phyloP scores from a whole-genome alignment of 73 alveolate genomes.

The Vitrella brassicaformis region DNA sequence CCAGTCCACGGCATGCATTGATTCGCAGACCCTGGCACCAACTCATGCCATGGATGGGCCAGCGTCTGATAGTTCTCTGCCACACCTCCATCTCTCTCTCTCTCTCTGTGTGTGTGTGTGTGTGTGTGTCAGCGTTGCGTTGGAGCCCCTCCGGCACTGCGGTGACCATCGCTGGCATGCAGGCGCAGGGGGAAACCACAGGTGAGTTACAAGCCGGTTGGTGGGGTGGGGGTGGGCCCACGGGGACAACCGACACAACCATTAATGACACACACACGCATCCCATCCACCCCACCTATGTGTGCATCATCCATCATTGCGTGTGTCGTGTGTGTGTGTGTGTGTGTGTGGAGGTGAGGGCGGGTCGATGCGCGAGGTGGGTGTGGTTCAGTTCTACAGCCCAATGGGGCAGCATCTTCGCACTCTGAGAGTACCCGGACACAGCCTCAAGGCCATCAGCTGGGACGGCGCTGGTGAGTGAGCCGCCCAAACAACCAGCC shows the following conservation, averaged over 20 bases:
- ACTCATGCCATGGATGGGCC: no score
- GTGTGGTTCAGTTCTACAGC: constrained; percentile 75
- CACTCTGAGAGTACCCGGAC: constrained; percentile 61
- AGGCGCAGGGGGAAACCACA: constrained; percentile 4
- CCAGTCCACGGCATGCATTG: no score
- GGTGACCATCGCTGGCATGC: constrained; percentile 34
- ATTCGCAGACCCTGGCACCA: no score
- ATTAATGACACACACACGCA: no score
- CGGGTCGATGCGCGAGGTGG: constrained; percentile 53
- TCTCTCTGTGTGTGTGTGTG: no score
- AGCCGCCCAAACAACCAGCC: no score
- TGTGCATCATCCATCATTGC: no score
- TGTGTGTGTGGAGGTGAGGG: constrained; percentile 54
- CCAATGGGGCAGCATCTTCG: constrained; percentile 79
- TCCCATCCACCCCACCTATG: no score
- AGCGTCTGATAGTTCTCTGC: no score
- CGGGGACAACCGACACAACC: not conserved
- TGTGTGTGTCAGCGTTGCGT: not conserved
- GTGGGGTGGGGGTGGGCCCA: no score
- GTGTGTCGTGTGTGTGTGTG: not conserved
- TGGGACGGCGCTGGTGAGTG: constrained; percentile 69
- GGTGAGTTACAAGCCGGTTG: no score
- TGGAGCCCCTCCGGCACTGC: not conserved
- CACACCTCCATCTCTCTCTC: no score
- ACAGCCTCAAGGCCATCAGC: constrained; percentile 62